Percentiles rank a stretch among this genome's conserved stretches.
Conservation (phyloP, 1,284 basidiomycete genomes). For the Sanguinoderma infundibulare region DNA sequence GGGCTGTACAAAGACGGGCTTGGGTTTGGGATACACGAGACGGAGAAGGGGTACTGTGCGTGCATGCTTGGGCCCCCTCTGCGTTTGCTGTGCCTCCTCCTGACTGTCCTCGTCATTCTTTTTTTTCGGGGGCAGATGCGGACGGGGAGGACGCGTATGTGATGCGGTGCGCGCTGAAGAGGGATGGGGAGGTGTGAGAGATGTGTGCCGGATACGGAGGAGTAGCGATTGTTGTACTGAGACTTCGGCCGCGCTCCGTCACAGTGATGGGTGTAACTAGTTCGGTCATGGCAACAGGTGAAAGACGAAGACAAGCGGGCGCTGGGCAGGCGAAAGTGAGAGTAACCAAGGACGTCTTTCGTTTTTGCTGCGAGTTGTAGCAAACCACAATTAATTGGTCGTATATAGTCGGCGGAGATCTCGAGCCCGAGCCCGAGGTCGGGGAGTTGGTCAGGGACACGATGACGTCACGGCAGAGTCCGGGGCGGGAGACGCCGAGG, state of each 20-base stretch:
- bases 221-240: not conserved
- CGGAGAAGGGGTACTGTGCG: slow-evolving; percentile 87
- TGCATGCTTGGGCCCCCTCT: slow-evolving; percentile 29
- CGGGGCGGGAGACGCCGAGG: too few relatives aligned
- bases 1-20: slow-evolving; percentile 83
- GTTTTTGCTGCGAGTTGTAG: too few relatives aligned
- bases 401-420: too few relatives aligned
- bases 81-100: not conserved
- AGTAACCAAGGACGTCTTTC: too few relatives aligned
- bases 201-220: not conserved
- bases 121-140: slow-evolving; percentile 76
- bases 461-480: too few relatives aligned
- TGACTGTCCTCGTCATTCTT: not conserved
- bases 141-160: slow-evolving; percentile 93
- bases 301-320: too few relatives aligned
- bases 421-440: too few relatives aligned
- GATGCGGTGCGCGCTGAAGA: slow-evolving; percentile 73
- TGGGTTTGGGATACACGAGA: slow-evolving; percentile 76
- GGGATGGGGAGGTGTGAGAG: slow-evolving; percentile 22
- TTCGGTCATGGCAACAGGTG: not conserved
- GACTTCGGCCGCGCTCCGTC: not conserved
- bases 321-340: too few relatives aligned
- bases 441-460: too few relatives aligned
- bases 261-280: not conserved
- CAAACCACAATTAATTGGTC: too few relatives aligned